phyloP scores from a whole-genome alignment of 768 basidiomycete genomes.

The Suillus bovinus region DNA sequence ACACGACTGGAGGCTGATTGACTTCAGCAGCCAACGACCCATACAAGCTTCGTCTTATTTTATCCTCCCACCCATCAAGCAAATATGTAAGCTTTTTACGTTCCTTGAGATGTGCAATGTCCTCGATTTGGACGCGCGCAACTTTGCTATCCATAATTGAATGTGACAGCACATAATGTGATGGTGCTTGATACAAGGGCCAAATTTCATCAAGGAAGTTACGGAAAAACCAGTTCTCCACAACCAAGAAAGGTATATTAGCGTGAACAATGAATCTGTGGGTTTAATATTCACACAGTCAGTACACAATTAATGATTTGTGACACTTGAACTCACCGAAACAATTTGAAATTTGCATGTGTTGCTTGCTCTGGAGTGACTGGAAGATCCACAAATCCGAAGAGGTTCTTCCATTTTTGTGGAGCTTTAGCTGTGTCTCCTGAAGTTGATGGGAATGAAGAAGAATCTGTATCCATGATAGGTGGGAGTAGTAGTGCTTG shows the following conservation, averaged over 20 bases:
- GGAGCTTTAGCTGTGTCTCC: not conserved
- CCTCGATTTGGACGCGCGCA: too few relatives aligned
- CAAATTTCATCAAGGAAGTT: slow-evolving; percentile 18
- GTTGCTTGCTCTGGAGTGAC: not conserved
- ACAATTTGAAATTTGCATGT: not conserved
- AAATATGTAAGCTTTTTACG: too few relatives aligned
- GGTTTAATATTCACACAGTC: too few relatives aligned
- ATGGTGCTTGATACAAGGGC: too few relatives aligned
- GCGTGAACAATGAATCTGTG: slow-evolving; percentile 21
- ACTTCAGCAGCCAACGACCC: too few relatives aligned
- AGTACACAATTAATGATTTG: not conserved
- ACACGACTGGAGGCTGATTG: too few relatives aligned
- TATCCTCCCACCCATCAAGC: too few relatives aligned
- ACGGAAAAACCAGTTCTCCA: slow-evolving; percentile 19
- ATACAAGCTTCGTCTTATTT: too few relatives aligned
- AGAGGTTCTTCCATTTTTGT: not conserved
- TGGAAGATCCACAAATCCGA: not conserved
- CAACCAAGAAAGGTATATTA: slow-evolving; percentile 21
- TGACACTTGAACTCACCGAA: slow-evolving; percentile 2
- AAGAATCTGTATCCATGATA: not conserved
- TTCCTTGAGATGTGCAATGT: too few relatives aligned
- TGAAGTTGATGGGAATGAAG: not conserved
- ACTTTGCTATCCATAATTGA: too few relatives aligned
- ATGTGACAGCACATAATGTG: too few relatives aligned
- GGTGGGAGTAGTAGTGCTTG: not conserved